Evolutionary conservation across 106 monocot species (phyloP), one percentile per base, ranked within the genome.

Genomic region (Agapanthus africanus): DNA sequence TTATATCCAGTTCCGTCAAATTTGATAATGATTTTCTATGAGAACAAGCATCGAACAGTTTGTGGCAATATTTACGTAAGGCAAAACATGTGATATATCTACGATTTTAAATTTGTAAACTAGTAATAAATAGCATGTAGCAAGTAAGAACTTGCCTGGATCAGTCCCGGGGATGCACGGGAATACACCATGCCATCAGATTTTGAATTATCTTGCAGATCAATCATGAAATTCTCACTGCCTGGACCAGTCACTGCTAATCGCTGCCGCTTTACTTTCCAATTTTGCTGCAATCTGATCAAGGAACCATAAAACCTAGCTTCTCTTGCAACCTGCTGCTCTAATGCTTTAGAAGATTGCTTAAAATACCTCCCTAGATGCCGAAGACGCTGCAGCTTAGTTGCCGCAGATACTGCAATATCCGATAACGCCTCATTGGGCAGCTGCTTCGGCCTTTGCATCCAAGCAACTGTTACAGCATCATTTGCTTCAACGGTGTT

Each of bases 231-330:
- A 39, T 80, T 79, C 56, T 99, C 97, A 70, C 75, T 92, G 50
- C 87, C 78, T 47, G 94, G 80, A 71, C 72, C 86, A 78, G 71
- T 41, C 39, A 63, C 54, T 31, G 57, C 70, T 30, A 81, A 25
- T 60, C 92, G 97, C 22, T 89, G 95, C 44, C 97, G 83, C 66
- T 99, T 99, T 16, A 99, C 88, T 77, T 99, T 99, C 97, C 97
- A 99, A 65, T 99, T 92, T 65, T 90, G 84, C 80, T 99, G 97
- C 73, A 99, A 66, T 71, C 97, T 99, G 67, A 99, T 86, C 36
- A 99, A 72, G 36, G 97, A 84, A 69, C 89, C 84, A 66, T 92
- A 99, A 68, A 99, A 99, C 76, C 86, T 89, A 3, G 82, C 79
- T 66, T 90, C 97, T 71, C 76, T 87, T 64, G 77, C 63, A 42